Evolutionary conservation across 345 rosid genomes (phyloP), one percentile per base, ranked within the genome.

Genomic region (Ceriops zippeliana): DNA sequence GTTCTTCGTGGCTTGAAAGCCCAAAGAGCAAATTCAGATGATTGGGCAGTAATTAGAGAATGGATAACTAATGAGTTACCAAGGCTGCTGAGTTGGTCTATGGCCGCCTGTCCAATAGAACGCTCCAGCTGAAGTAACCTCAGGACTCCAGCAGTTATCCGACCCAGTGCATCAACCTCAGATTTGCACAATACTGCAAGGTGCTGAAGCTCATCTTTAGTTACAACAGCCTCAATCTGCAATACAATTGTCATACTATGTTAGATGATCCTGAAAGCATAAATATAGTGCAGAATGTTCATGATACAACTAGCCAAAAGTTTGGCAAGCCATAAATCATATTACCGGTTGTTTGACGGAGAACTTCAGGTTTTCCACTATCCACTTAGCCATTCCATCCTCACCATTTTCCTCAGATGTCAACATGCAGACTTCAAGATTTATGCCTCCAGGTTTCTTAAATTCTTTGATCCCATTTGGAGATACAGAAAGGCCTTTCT

Each of bases 131-230:
- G 91, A 76, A 95, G 87, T 69, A 95, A 76, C 72, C 89, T 85
- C 79, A 95, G 81, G 72, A 95, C 71, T 59, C 96, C 96, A 56
- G 98, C 99, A 52, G 88, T 81, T 73, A 92, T 85, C 69, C 98
- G 84, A 73, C 98, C 99, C 93, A 90, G 86, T 1, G 98, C 91
- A 70, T 92, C 90, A 72, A 83, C 87, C 81, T 95, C 99, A 52
- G 98, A 90, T 74, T 91, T 86, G 89, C 91, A 87, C 81, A 90
- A 80, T 64, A 74, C 70, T 35, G 83, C 80, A 71, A 95, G 91
- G 79, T 91, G 91, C 77, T 86, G 87, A 71, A 95, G 83, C 87
- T 95, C 99, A 60, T 90, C 90, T 75, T 86, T 90, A 52, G 93
- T 88, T 74, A 91, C 98, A 63, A 82, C 71, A 52, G 91, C 97